Conservation (phyloP, 192 early-diverging fungal species). For the Backusella circina region DNA sequence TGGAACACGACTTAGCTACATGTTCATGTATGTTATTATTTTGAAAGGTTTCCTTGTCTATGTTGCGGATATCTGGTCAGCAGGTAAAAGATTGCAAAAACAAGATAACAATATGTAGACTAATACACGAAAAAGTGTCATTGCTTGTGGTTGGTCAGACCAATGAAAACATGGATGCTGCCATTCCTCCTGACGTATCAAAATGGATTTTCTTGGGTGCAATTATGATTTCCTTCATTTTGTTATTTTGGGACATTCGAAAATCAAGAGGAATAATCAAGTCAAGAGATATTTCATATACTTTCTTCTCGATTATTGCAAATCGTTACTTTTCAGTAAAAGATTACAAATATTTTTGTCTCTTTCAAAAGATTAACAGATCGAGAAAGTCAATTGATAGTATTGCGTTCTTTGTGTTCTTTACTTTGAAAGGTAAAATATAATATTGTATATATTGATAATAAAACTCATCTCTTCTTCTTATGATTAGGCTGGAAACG, state of each 20-base stretch:
- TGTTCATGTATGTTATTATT: constrained; percentile 59
- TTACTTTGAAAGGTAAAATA: constrained; percentile 68
- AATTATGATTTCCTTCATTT: constrained; percentile 62
- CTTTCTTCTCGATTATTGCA: constrained; percentile 72
- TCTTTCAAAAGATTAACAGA: constrained; percentile 74
- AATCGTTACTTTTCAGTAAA: constrained; percentile 72
- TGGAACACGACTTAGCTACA: constrained; percentile 46
- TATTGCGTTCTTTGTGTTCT: constrained; percentile 83
- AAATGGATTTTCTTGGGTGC: constrained; percentile 59
- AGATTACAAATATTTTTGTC: constrained; percentile 78
- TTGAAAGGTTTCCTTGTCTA: constrained; percentile 77
- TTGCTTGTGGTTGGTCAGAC: constrained; percentile 25
- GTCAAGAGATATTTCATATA: constrained; percentile 70
- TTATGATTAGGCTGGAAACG: constrained; percentile 74
- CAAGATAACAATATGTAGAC: not conserved
- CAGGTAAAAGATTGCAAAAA: constrained; percentile 29
- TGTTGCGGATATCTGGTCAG: constrained; percentile 76
- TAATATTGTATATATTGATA: not conserved
- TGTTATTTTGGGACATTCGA: constrained; percentile 64
- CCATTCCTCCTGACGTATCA: constrained; percentile 28
- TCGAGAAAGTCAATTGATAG: constrained; percentile 59
- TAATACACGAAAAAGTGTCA: constrained; percentile 15
- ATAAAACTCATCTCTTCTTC: not conserved
- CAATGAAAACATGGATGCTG: constrained; percentile 5
- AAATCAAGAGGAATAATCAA: constrained; percentile 63